phyloP scores from a whole-genome alignment of 2,329 filamentous ascomycete species.

The Pseudogymnoascus destructans region DNA sequence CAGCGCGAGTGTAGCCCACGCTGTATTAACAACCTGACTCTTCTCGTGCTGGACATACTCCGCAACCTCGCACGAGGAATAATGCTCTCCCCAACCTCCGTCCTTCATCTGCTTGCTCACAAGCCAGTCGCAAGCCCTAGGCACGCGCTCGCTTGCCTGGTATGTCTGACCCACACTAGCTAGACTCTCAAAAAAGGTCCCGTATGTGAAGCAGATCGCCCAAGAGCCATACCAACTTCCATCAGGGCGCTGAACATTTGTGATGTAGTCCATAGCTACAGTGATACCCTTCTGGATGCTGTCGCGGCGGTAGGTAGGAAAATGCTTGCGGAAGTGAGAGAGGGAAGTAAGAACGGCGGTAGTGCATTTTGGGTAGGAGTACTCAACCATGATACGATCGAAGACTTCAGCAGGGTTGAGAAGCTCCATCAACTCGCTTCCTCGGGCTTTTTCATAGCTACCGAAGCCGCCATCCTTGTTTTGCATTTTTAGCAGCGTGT shows the following conservation, averaged over 20 bases:
- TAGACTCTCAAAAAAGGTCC: slow-evolving; percentile 83
- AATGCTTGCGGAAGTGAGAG: slow-evolving; percentile 62
- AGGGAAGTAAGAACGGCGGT: slow-evolving; percentile 80
- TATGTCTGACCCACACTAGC: slow-evolving; percentile 67
- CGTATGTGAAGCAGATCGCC: slow-evolving; percentile 94
- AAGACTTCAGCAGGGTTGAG: slow-evolving; percentile 92
- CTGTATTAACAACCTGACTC: slow-evolving; percentile 81
- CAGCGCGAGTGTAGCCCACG: slow-evolving; percentile 69
- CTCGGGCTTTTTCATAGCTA: slow-evolving; percentile 74
- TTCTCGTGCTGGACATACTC: slow-evolving; percentile 60
- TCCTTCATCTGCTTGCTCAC: slow-evolving; percentile 75
- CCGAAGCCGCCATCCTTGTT: slow-evolving; percentile 70
- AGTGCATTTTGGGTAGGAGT: slow-evolving; percentile 91
- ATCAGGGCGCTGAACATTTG: slow-evolving; percentile 57
- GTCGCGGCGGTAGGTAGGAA: slow-evolving; percentile 59
- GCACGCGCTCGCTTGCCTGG: slow-evolving; percentile 37
- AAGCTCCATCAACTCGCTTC: slow-evolving; percentile 62
- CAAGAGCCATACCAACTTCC: slow-evolving; percentile 91
- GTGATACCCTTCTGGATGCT: slow-evolving; percentile 61
- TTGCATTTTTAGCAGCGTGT: slow-evolving; percentile 79
- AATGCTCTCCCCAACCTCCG: slow-evolving; percentile 67
- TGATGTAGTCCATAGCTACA: slow-evolving; percentile 68
- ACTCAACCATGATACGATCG: slow-evolving; percentile 93
- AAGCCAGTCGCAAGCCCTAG: slow-evolving; percentile 68
- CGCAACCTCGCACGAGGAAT: slow-evolving; percentile 58